Evolutionary conservation across 495 filamentous ascomycete genomes (phyloP), one percentile per base, ranked within the genome.

Genomic region (Endocarpon pusillum): DNA sequence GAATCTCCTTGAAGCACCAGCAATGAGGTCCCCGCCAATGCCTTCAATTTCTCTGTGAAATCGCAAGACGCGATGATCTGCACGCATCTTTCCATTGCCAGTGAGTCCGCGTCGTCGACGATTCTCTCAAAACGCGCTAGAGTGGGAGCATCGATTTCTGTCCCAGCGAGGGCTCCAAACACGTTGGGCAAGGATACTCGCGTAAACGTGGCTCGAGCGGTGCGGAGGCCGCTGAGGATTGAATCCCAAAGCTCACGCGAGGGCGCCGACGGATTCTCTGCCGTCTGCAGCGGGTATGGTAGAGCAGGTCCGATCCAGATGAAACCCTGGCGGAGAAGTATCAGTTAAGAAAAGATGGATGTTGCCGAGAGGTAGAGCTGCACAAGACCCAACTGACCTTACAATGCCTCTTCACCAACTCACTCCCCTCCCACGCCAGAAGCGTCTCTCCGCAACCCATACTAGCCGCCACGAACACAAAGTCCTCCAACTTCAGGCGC

Each of bases 381-480:
- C n/a, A n/a, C n/a, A n/a, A n/a, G n/a, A n/a, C n/a, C n/a, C n/a
- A n/a, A 15, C 28, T 31, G 32, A 33, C 34, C 26, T 42, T 40
- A 33, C 39, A 42, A 27, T 37, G 31, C 20, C 21, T n/a, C 14
- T 30, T 11, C 12, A 39, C 16, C n/a, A 25, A 18, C 8, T 21
- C 35, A 40, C 19, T 32, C 12, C 11, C 18, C 14, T 42, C 22
- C 15, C 31, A 21, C 16, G 34, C 48, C 1, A 49, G 41, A 2
- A 49, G 25, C 3, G 35, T 35, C 35, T 51, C 47, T 9, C 16
- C 32, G n/a, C 27, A 14, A 9, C 49, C 47, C 49, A 51, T 48
- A 40, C 45, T 48, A 2, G 45, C 37, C 7, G 33, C 42, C 1
- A 51, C 25, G 14, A 48, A 42, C 14, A 46, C 40, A 10, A 53